Base-by-base conservation (phyloP, 2,329 filamentous ascomycete genomes). In the Paraconiothyrium brasiliense region DNA sequence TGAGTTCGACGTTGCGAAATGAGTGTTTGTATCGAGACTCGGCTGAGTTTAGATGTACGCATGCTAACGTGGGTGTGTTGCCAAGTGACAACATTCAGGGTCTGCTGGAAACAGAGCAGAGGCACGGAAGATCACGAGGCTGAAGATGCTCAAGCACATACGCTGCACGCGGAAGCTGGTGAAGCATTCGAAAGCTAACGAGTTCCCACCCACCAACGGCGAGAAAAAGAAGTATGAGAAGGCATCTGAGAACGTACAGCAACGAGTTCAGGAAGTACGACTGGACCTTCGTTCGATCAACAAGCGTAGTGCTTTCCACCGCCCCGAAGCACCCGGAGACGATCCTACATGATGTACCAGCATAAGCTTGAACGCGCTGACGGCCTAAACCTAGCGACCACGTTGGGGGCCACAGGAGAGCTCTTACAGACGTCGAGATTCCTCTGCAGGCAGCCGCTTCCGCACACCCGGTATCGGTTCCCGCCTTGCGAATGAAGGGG, bases 41-140 rank as follows among this genome's bases (percentile, higher is more conserved):
- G 27, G 27, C 6, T 83, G 3, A 85, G 83, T 3, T 79, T 86
- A 13, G 81, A 82, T 70, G 67, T 70, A 60, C 22, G 4, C 6
- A 32, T 13, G 13, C 27, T 30, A 30, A 30, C 27, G 27, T 30
- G 27, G 6, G 27, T 30, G 27, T 30, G 4, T 30, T 6, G 6
- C 27, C 6, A 4, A 30, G 27, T 30, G 27, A 30, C 27, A 6
- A 6, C 27, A 30, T 30, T 30, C 4, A 30, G 6, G 27, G 27
- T 30, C 27, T 30, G 27, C 27, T 6, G 27, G 27, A 30, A 30
- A 30, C 27, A 30, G 6, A 30, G 27, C 27, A 30, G 27, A 6
- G 27, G 4, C 27, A 30, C 4, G 27, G 27, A 30, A 30, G 27
- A 30, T 30, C 27, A 6, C 27, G 6, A 30, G 27, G 27, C 27